phyloP scores from a whole-genome alignment of 495 filamentous ascomycete genomes.

The Xylaria curta region DNA sequence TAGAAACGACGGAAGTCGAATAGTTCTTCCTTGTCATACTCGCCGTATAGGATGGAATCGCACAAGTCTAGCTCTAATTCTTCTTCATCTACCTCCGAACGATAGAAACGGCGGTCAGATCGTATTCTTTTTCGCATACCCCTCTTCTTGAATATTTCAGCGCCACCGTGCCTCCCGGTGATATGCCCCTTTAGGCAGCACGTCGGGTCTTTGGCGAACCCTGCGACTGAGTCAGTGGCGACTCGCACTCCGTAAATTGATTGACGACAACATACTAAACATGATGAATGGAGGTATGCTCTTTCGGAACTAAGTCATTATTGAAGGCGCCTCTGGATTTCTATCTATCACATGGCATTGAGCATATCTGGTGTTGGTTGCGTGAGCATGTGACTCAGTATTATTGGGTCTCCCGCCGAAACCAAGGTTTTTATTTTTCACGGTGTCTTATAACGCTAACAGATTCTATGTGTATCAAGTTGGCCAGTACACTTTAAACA shows the following conservation, averaged over 20 bases:
- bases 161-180: constrained; percentile 35
- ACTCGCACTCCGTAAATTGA: constrained; percentile 33
- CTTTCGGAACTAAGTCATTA: constrained; percentile 16
- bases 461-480: constrained; percentile 13
- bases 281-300: constrained; percentile 3
- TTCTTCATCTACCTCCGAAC: constrained; percentile 41
- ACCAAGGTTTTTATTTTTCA: constrained; percentile 14
- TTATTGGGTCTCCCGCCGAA: constrained; percentile 5
- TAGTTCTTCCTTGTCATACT: constrained; percentile 34
- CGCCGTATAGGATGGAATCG: constrained; percentile 34
- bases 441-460: constrained; percentile 1
- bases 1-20: constrained; percentile 50
- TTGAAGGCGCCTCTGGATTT: constrained; percentile 25
- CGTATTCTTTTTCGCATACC: constrained; percentile 41
- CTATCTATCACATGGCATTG: constrained; percentile 16
- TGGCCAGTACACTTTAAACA: constrained; percentile 14
- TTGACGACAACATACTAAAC: constrained; percentile 23
- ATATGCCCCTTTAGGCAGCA: constrained; percentile 31
- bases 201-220: constrained; percentile 29
- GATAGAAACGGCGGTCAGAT: constrained; percentile 46
- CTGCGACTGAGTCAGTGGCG: constrained; percentile 34
- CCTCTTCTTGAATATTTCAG: constrained; percentile 40
- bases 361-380: constrained; percentile 24
- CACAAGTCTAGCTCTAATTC: constrained; percentile 36
- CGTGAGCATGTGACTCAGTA: background rate